Conservation (phyloP, 495 filamentous ascomycete species). For the Collariella sp. region DNA sequence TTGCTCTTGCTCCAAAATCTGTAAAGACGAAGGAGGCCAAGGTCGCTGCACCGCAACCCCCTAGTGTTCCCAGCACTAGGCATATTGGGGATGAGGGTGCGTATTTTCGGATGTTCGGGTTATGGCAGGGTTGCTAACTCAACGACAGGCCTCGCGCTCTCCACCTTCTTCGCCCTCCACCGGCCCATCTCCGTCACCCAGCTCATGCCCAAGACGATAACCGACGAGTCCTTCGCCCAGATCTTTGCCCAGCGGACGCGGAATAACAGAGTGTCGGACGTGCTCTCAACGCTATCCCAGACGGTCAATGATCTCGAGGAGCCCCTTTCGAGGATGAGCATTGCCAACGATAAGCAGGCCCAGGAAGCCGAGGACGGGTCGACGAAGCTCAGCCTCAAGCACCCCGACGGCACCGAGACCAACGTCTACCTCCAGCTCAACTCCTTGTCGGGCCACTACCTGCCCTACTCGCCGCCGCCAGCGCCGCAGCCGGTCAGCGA, state of each 20-base stretch:
- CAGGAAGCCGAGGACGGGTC: slow-evolving; percentile 25
- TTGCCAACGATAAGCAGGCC: slow-evolving; percentile 14
- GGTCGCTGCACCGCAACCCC: slow-evolving; percentile 44
- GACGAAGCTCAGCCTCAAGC: slow-evolving; percentile 37
- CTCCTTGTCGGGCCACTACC: slow-evolving; percentile 49
- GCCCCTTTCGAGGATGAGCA: slow-evolving; percentile 34
- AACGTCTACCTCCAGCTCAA: slow-evolving; percentile 38
- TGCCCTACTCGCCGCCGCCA: slow-evolving; percentile 72
- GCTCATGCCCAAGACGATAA: slow-evolving; percentile 63
- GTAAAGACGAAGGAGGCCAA: slow-evolving; percentile 43
- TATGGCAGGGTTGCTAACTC: not conserved
- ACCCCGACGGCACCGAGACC: slow-evolving; percentile 43
- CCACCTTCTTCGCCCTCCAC: slow-evolving; percentile 93
- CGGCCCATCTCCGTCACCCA: slow-evolving; percentile 83
- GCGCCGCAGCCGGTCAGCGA: slow-evolving; percentile 53
- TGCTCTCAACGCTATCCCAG: slow-evolving; percentile 68
- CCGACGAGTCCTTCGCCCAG: slow-evolving; percentile 63
- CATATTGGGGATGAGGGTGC: slow-evolving; percentile 66
- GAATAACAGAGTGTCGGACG: slow-evolving; percentile 47
- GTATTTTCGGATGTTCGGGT: slow-evolving; percentile 16
- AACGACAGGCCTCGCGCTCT: slow-evolving; percentile 65
- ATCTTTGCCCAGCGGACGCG: slow-evolving; percentile 62
- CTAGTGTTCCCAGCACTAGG: slow-evolving; percentile 77
- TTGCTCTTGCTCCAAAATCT: no score
- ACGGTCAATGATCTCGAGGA: slow-evolving; percentile 65